Conservation (phyloP, 139 green algal genomes). For the Microglena sp. region DNA sequence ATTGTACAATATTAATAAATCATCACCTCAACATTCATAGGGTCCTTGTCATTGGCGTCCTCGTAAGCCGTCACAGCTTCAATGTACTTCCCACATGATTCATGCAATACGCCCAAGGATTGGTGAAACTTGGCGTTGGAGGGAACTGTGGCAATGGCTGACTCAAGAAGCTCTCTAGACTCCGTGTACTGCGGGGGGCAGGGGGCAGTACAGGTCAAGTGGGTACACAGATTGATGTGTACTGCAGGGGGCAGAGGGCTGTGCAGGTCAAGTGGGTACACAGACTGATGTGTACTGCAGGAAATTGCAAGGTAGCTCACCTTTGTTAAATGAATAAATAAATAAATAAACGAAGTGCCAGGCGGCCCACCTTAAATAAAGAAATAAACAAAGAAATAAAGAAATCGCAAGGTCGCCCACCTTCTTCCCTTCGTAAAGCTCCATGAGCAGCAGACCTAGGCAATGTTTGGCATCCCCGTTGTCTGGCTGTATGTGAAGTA, state of each 20-base stretch:
- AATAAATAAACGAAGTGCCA: neutral
- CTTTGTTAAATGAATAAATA: too few relatives aligned
- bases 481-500: constrained; percentile 7
- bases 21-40: constrained; percentile 26
- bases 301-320: neutral
- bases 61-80: constrained; percentile 31
- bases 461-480: constrained; percentile 19
- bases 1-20: too few relatives aligned
- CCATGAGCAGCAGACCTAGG: constrained; percentile 21
- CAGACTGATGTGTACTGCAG: neutral
- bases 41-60: constrained; percentile 36
- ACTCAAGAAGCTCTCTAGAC: constrained; percentile 1
- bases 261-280: neutral
- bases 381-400: neutral
- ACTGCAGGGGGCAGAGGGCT: too few relatives aligned
- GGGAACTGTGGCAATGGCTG: constrained; percentile 13
- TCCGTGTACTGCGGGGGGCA: constrained; percentile 7
- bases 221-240: neutral
- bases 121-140: constrained; percentile 15
- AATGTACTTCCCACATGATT: constrained; percentile 3
- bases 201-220: neutral
- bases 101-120: constrained; percentile 15
- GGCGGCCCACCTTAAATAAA: neutral
- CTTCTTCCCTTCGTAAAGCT: constrained; percentile 14
- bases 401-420: neutral